phyloP scores from a whole-genome alignment of 2,329 filamentous ascomycete species.

The Monilinia laxa region DNA sequence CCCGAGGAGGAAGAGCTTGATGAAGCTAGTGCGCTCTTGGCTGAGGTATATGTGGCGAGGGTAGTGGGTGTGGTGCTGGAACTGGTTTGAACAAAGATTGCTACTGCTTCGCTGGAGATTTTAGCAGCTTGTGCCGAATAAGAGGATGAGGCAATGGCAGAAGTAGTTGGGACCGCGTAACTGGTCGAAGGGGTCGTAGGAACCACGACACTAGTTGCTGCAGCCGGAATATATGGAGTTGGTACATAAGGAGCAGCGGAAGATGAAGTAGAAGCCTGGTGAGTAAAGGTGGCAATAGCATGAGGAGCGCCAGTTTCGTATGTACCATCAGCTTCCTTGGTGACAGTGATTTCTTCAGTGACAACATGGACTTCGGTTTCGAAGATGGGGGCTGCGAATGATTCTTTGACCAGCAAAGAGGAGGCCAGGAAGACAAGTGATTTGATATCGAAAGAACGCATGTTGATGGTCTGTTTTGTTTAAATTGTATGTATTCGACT shows the following conservation, averaged over 20 bases:
- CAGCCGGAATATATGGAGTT: constrained; percentile 3
- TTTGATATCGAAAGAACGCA: constrained; percentile 35
- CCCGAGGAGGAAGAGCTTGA: constrained; percentile 19
- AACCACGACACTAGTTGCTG: constrained; percentile 2
- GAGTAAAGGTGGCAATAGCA: constrained; percentile 30
- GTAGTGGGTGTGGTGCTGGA: constrained; percentile 14
- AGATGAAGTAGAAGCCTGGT: constrained; percentile 20
- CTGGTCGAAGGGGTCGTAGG: constrained; percentile 2
- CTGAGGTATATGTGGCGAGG: background rate
- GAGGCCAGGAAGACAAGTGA: constrained; percentile 36
- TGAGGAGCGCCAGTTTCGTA: constrained; percentile 29
- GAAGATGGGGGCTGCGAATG: constrained; percentile 30
- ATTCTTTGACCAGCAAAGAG: constrained; percentile 39
- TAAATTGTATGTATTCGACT: background rate
- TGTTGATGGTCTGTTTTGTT: constrained; percentile 23
- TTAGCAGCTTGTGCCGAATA: background rate
- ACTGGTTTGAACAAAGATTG: constrained; percentile 3
- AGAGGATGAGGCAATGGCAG: background rate
- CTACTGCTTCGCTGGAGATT: too few relatives aligned
- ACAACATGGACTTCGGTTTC: constrained; percentile 32
- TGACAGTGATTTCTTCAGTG: constrained; percentile 34
- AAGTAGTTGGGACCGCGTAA: background rate
- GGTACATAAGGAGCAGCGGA: constrained; percentile 23
- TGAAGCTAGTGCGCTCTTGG: background rate
- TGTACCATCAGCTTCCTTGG: constrained; percentile 29